Evolutionary conservation across 345 rosid genomes (phyloP).

Genomic region (Pistacia atlantica): DNA sequence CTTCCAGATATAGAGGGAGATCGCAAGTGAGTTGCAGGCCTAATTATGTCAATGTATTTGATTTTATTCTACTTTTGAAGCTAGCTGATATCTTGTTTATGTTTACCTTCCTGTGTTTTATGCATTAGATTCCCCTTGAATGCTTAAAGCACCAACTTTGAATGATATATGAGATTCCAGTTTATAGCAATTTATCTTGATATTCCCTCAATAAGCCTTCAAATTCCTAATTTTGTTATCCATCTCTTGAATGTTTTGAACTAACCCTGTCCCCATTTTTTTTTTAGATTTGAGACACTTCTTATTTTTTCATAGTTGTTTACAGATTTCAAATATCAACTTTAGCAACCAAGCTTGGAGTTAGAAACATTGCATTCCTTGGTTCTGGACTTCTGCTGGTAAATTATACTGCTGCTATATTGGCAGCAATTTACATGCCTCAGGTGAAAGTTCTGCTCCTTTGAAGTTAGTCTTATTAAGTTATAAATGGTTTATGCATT

Average conservation of each 20-base stretch:
- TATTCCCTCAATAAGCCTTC: background rate
- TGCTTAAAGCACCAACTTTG: background rate
- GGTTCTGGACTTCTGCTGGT: conserved; percentile 85
- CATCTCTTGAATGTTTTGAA: background rate
- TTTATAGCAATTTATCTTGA: conserved; percentile 13
- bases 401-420: conserved; percentile 72
- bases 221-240: background rate
- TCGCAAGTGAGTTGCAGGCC: conserved; percentile 68
- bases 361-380: conserved; percentile 88
- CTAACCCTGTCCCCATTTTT: background rate
- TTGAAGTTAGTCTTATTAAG: conserved; percentile 17
- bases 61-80: conserved; percentile 9
- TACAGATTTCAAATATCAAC: conserved; percentile 90
- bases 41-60: conserved; percentile 5
- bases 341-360: conserved; percentile 90
- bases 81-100: background rate
- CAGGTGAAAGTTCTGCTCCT: conserved; percentile 54
- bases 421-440: conserved; percentile 83
- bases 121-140: background rate
- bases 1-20: conserved; percentile 98
- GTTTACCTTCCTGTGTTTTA: background rate
- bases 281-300: background rate
- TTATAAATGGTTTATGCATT: background rate
- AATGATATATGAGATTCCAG: background rate
- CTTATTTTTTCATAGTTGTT: conserved; percentile 1